Conservation (phyloP, 1,139 yeast species). For the Saccharomyces hybrid region DNA sequence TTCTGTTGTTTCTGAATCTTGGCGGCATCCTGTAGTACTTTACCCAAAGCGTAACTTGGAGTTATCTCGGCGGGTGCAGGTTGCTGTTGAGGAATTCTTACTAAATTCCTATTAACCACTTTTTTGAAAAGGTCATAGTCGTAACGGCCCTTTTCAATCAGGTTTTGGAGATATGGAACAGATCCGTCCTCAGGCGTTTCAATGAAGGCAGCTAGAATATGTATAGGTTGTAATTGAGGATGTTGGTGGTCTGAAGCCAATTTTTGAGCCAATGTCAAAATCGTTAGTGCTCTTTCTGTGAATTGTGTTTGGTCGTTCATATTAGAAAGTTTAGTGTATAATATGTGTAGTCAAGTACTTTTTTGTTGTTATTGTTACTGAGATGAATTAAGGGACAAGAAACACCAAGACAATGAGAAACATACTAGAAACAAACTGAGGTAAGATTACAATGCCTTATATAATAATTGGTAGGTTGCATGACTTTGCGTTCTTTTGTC, state of each 20-base stretch:
- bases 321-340: neutral
- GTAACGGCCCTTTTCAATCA: conserved; percentile 77
- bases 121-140: conserved; percentile 81
- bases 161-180: conserved; percentile 61
- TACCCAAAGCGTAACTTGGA: conserved; percentile 63
- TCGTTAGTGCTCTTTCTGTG: conserved; percentile 85
- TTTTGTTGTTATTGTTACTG: neutral
- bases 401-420: neutral
- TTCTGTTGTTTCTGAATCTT: conserved; percentile 81
- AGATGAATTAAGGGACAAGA: neutral
- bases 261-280: conserved; percentile 70
- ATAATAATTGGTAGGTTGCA: neutral
- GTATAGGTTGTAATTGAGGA: conserved; percentile 77
- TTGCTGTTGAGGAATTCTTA: conserved; percentile 74
- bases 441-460: neutral
- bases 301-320: conserved; percentile 62
- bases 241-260: conserved; percentile 80
- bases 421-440: neutral
- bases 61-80: conserved; percentile 79
- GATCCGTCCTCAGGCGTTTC: conserved; percentile 66
- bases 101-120: conserved; percentile 69
- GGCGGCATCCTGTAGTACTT: conserved; percentile 58
- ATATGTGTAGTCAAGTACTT: neutral
- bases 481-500: conserved; percentile 1
- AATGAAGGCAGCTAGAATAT: conserved; percentile 85